These are phyloP conservation scores for Lepidium didymum DNA, from an alignment of 345 rosid species.

Conservation along the genomic window DNA sequence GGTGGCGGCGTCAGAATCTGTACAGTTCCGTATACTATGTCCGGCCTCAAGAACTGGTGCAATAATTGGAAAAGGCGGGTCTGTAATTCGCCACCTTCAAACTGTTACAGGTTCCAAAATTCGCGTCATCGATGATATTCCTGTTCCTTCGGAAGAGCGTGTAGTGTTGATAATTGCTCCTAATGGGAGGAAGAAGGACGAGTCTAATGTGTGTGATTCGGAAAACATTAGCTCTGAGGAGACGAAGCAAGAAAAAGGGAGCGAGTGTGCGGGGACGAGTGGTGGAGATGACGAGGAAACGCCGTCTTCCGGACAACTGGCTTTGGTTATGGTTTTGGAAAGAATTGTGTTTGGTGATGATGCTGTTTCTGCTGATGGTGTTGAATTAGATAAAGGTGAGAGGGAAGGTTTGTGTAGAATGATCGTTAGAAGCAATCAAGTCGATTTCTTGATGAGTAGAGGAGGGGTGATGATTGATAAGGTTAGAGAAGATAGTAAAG, in stretches of 20 bases:
- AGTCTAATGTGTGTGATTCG: background rate
- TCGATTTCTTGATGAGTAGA: conserved; percentile 33
- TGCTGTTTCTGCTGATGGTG: conserved; percentile 19
- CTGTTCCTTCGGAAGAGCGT: conserved; percentile 37
- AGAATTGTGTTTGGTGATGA: conserved; percentile 49
- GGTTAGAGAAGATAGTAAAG: conserved; percentile 48
- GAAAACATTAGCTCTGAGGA: conserved; percentile 17
- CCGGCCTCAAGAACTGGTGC: conserved; percentile 35
- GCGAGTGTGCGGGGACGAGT: conserved; percentile 2
- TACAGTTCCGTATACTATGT: conserved; percentile 36
- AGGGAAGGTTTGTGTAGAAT: conserved; percentile 45
- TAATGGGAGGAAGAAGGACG: conserved; percentile 11
- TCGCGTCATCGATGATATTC: conserved; percentile 40
- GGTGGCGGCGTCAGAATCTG: conserved; percentile 1
- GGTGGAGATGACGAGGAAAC: conserved; percentile 21
- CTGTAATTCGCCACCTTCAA: conserved; percentile 38
- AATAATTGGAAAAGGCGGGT: conserved; percentile 37
- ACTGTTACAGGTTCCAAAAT: conserved; percentile 36
- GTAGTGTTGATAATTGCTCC: conserved; percentile 32
- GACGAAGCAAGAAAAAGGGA: conserved; percentile 10
- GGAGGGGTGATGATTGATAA: conserved; percentile 50
- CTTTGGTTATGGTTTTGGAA: conserved; percentile 58
- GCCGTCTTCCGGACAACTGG: conserved; percentile 43
- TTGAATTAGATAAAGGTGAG: conserved; percentile 32
- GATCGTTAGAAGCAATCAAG: conserved; percentile 43